Evolutionary conservation across 129 eudicot species (phyloP), one percentile per base, ranked within the genome.

Genomic region (Ambrosia trifida): DNA sequence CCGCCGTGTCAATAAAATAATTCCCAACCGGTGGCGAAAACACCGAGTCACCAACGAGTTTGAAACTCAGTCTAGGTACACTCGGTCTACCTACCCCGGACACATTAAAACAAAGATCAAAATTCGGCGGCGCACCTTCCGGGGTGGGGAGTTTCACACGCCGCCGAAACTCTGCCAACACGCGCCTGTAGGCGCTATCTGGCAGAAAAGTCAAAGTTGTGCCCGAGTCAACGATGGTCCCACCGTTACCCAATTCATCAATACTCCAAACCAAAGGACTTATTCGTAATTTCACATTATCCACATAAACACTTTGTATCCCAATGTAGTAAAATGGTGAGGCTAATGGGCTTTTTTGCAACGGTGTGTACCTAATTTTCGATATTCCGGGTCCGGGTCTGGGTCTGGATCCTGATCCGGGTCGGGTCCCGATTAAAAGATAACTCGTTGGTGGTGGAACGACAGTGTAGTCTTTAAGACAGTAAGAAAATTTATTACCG

Each of bases 291-390:
- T 82, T 86, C 43, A 80, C 69, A 3, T 70, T 56, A 4, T 78
- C 82, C 0, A 89, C 76, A 20, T 30, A 78, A 9, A 89, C 80
- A 24, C 64, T 66, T 64, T 82, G 17, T 1, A 89, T 75, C n/a
- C 89, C 86, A 44, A 89, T 76, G 79, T 86, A 89, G 84, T 89
- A 89, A 82, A 89, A 86, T 32, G 96, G 83, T 10, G 86, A 85
- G 0, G 86, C 77, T 7, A 89, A 52, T 5, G 85, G 71, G 82
- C 78, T 89, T 35, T 32, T 72, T 54, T 68, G 61, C 17, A 89
- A 73, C 0, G 92, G 92, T 0, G 92, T 89, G 73, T 82, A 86
- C 47, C 62, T 72, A 45, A 64, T 44, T 65, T 40, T 79, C 13
- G 74, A 18, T 4, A 33, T 65, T 1, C 51, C 74, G 41, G 54